These are phyloP conservation scores for Penicillium angulare DNA, from an alignment of 495 filamentous ascomycete species.

Conservation along the genomic window DNA sequence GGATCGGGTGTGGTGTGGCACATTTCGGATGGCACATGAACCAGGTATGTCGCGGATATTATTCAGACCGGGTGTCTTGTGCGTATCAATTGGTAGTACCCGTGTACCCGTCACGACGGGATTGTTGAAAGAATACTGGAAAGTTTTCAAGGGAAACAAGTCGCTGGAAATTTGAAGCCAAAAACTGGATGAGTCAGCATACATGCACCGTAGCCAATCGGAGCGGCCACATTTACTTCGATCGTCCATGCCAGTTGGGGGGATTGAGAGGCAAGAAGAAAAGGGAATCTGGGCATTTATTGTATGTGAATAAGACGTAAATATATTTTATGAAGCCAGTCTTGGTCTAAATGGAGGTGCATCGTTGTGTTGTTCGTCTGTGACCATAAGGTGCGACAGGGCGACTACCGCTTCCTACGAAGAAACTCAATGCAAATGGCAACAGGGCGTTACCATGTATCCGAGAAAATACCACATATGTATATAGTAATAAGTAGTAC, in stretches of 20 bases:
- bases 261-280: no score
- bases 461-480: no score
- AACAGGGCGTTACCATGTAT: no score
- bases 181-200: slow-evolving; percentile 23
- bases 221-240: slow-evolving; percentile 15
- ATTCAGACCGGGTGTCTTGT: not conserved
- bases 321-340: no score
- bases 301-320: no score
- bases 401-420: no score
- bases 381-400: no score
- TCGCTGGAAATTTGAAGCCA: slow-evolving; percentile 13
- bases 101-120: not conserved
- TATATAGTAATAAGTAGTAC: not conserved
- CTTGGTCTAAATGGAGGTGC: no score
- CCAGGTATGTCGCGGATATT: slow-evolving; percentile 16
- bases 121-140: not conserved
- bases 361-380: no score
- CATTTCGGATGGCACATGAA: slow-evolving; percentile 37
- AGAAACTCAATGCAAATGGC: no score
- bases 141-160: not conserved
- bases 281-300: no score
- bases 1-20: slow-evolving; percentile 29
- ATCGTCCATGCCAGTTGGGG: not conserved
- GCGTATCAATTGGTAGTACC: not conserved
- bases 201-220: slow-evolving; percentile 13